phyloP scores from a whole-genome alignment of 2,329 filamentous ascomycete genomes.

The Claviceps monticola region DNA sequence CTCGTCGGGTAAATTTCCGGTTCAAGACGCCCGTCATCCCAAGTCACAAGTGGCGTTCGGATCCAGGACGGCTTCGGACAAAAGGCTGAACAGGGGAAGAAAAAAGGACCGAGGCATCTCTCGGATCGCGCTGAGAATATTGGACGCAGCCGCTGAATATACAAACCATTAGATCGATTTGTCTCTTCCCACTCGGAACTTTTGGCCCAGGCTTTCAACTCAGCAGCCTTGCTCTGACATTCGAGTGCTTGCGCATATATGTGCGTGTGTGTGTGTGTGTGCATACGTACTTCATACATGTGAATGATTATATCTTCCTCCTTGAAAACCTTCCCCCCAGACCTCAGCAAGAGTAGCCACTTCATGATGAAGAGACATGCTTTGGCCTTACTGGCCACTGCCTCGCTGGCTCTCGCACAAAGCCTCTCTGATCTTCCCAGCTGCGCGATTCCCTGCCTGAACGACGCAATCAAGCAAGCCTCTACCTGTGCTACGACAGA shows the following conservation, averaged over 20 bases:
- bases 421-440: slow-evolving; percentile 13
- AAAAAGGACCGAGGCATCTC: background rate
- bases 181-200: background rate
- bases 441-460: slow-evolving; percentile 17
- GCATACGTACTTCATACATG: no score
- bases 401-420: slow-evolving; percentile 13
- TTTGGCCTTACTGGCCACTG: slow-evolving; percentile 3
- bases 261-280: background rate
- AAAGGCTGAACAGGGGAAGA: background rate
- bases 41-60: background rate
- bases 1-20: background rate
- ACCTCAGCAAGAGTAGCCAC: background rate
- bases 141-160: background rate
- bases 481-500: background rate
- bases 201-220: no score
- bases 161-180: background rate
- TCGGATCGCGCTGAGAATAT: background rate
- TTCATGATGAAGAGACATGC: background rate
- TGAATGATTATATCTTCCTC: background rate
- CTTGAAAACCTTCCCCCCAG: background rate
- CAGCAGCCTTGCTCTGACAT: no score
- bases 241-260: background rate
- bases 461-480: slow-evolving; percentile 12
- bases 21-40: background rate
- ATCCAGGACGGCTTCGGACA: background rate